phyloP scores from a whole-genome alignment of 768 basidiomycete genomes.

The Trametes elegans region DNA sequence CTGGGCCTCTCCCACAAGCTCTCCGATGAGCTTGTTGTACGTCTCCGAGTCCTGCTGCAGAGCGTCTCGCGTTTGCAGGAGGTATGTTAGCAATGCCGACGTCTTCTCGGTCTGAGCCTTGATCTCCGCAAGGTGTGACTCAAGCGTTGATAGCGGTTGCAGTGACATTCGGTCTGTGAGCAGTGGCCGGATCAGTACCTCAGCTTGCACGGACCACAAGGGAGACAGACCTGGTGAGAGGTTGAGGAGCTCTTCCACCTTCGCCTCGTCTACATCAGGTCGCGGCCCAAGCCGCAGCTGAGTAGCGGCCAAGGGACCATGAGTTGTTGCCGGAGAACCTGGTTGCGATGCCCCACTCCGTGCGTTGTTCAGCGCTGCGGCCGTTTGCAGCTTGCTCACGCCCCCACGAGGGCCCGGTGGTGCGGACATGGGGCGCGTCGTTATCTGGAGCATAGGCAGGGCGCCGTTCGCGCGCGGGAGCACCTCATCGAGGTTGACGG shows the following conservation, averaged over 20 bases:
- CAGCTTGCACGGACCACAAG: not conserved
- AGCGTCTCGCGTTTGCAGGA: slow-evolving; percentile 78
- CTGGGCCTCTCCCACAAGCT: slow-evolving; percentile 89
- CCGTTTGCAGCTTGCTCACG: slow-evolving; percentile 33
- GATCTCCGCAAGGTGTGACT: slow-evolving; percentile 65
- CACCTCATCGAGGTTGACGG: slow-evolving; percentile 93
- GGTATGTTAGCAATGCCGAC: slow-evolving; percentile 73
- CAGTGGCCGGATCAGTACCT: not conserved
- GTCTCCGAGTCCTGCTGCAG: slow-evolving; percentile 86
- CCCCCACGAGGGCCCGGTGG: slow-evolving; percentile 59
- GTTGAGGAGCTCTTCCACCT: slow-evolving; percentile 63
- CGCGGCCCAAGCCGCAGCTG: slow-evolving; percentile 66
- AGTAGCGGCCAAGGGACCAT: slow-evolving; percentile 30
- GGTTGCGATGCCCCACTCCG: slow-evolving; percentile 50
- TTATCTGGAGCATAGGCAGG: slow-evolving; percentile 79
- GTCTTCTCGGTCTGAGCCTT: slow-evolving; percentile 71
- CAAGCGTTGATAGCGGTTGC: slow-evolving; percentile 64
- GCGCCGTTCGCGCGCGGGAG: slow-evolving; percentile 64
- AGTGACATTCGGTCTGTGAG: slow-evolving; percentile 68
- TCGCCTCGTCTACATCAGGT: slow-evolving; percentile 68
- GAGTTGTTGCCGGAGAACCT: slow-evolving; percentile 44
- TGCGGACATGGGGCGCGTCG: slow-evolving; percentile 77
- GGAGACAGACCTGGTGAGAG: slow-evolving; percentile 59
- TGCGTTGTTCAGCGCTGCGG: slow-evolving; percentile 42
- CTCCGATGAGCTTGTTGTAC: slow-evolving; percentile 88